Percentiles rank a stretch among this genome's conserved stretches.
Conservation (phyloP, 179 eudicot genomes). For the Monotropa hypopitys region DNA sequence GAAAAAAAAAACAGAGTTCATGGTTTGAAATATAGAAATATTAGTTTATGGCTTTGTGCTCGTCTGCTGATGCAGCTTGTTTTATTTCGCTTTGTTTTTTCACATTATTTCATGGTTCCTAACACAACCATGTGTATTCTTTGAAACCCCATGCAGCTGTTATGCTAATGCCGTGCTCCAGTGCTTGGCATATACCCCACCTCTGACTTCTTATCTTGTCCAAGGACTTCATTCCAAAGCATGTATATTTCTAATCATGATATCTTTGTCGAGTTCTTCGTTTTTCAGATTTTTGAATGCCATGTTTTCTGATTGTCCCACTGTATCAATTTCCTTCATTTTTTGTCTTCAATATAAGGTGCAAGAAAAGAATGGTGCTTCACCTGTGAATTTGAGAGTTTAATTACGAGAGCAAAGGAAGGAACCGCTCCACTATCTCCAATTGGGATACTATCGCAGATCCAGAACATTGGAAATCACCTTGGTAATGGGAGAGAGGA, state of each 20-base stretch:
- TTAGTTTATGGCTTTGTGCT: neutral
- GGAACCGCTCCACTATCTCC: slow-evolving; percentile 50
- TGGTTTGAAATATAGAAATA: neutral
- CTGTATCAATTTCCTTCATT: neutral
- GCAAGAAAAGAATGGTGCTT: slow-evolving; percentile 70
- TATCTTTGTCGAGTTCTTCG: neutral
- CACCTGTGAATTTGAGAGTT: slow-evolving; percentile 67
- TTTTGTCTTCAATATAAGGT: slow-evolving; percentile 31
- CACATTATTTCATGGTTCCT: neutral
- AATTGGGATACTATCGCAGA: slow-evolving; percentile 49
- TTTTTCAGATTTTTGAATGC: neutral
- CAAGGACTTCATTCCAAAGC: slow-evolving; percentile 77
- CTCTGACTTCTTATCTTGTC: slow-evolving; percentile 75
- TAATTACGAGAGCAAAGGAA: slow-evolving; percentile 46
- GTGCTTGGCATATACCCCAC: slow-evolving; percentile 79
- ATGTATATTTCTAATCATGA: slow-evolving; percentile 33
- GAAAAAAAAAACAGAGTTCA: neutral
- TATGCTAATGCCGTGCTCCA: slow-evolving; percentile 91
- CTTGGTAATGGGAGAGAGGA: slow-evolving; percentile 73
- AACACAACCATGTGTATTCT: neutral
- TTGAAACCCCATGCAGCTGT: slow-evolving; percentile 45
- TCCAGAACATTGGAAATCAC: slow-evolving; percentile 55
- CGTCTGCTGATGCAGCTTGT: neutral
- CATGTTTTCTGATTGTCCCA: neutral
- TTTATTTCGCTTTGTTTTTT: neutral